Evolutionary conservation across 2,329 filamentous ascomycete species (phyloP).

Genomic region (Hypoxylon sp.): DNA sequence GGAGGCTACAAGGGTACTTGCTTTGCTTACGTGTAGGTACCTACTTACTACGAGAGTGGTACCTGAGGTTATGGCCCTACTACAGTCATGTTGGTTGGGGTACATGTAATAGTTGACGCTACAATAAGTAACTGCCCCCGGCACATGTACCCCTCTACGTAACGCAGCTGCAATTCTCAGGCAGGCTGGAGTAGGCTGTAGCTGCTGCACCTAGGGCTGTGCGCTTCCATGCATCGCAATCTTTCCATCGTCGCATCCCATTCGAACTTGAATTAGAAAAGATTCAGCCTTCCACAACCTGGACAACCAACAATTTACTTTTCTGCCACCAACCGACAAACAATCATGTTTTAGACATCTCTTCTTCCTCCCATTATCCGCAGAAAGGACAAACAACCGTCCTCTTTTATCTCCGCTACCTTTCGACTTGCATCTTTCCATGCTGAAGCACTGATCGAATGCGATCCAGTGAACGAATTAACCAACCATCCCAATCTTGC

Average conservation of each 20-base stretch:
- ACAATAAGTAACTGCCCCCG: too few species aligned
- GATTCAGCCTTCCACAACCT: constrained; percentile 23
- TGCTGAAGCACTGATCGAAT: neutral
- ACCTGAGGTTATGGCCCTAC: too few species aligned
- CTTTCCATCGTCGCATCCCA: constrained; percentile 29
- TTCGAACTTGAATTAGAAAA: constrained; percentile 5
- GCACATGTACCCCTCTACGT: too few species aligned
- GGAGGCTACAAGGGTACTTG: neutral
- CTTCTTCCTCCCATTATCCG: neutral
- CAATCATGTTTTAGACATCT: constrained; percentile 26
- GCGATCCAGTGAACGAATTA: constrained; percentile 1
- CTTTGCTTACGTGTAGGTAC: too few species aligned
- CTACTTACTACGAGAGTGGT: too few species aligned
- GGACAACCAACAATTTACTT: constrained; percentile 15
- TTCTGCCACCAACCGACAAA: constrained; percentile 27
- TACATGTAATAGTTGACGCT: too few species aligned
- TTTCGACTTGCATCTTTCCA: constrained; percentile 5
- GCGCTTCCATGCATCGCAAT: constrained; percentile 18
- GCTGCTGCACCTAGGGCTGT: constrained; percentile 26
- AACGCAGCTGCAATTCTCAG: neutral
- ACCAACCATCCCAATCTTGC: constrained; percentile 1
- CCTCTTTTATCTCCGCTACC: too few species aligned
- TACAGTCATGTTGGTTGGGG: too few species aligned
- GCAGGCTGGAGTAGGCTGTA: constrained; percentile 17
- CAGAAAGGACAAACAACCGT: constrained; percentile 11